Evolutionary conservation across 306 rosid species (phyloP).

Genomic region (Benincasa hispida): DNA sequence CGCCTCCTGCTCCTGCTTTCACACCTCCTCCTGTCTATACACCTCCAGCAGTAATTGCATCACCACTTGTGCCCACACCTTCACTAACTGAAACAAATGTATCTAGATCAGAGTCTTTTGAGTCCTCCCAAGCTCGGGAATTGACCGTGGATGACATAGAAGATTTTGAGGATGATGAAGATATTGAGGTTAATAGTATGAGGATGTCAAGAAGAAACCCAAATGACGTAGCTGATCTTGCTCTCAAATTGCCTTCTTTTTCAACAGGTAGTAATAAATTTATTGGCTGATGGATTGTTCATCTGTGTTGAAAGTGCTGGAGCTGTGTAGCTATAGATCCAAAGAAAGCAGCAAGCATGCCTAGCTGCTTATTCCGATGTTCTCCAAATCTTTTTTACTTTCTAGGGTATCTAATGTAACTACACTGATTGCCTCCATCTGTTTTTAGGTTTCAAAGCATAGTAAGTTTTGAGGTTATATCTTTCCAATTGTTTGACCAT

Average conservation of each 20-base stretch:
- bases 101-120: conserved; percentile 73
- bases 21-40: conserved; percentile 18
- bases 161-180: conserved; percentile 72
- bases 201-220: conserved; percentile 56
- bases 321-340: not conserved
- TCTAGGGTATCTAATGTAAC: not conserved
- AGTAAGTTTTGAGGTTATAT: not conserved
- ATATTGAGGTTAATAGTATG: conserved; percentile 25
- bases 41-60: conserved; percentile 25
- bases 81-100: conserved; percentile 40
- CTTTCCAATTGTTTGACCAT: not conserved
- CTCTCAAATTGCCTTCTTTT: conserved; percentile 70
- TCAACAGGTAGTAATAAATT: conserved; percentile 52
- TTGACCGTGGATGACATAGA: conserved; percentile 89
- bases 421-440: not conserved
- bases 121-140: conserved; percentile 61
- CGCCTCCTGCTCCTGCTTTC: conserved; percentile 58
- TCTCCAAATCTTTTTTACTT: not conserved
- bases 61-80: conserved; percentile 32
- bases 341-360: not conserved
- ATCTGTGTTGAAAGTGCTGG: not conserved
- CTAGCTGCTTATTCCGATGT: not conserved
- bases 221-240: conserved; percentile 83
- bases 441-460: not conserved
- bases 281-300: conserved; percentile 14